Base-by-base conservation (phyloP, 2,329 filamentous ascomycete genomes). In the Paecilomyces variotii region DNA sequence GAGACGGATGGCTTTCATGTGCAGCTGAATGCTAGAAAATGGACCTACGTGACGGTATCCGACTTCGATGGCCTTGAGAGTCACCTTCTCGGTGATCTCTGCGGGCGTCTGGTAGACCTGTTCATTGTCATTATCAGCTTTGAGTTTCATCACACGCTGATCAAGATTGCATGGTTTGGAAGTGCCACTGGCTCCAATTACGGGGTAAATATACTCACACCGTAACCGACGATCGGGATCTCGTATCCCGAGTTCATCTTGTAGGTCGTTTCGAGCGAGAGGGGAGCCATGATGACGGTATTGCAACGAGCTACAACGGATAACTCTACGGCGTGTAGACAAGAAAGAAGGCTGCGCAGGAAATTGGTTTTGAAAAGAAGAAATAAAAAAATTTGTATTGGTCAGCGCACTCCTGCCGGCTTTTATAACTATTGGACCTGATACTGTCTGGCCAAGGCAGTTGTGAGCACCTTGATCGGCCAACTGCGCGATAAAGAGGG, bases 1-100 rank as follows among this genome's bases (percentile, higher is more conserved):
- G 1, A 19, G 12, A 24, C 14, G 45, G 6, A 39, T 58, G 34
- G n/a, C 25, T 52, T 14, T 2, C 9, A 7, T 35, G 10, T 24
- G 28, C 35, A 24, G 56, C 1, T 27, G 1, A 1, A 19, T 19
- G 19, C 19, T 19, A 19, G 19, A 19, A 19, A 19, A 11, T n/a
- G n/a, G 10, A 59, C 72, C 57, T 70, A 82, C 80, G 74, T 86
- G 83, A 60, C 80, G 76, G 65, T 86, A 85, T 54, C 84, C 83
- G 12, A 73, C 69, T 62, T 80, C 74, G 60, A 86, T 74, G 0
- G 83, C 81, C 61, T 87, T 83, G 11, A 77, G 63, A 6, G 83
- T 82, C 0, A 87, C 82, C 28, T 80, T 77, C 65, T 84, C 80
- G n/a, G 82, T 80, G 4, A 82, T 71, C 59, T 80, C 78, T 25